Conservation (phyloP, 345 rosid species). For the Rubroshorea leprosula region DNA sequence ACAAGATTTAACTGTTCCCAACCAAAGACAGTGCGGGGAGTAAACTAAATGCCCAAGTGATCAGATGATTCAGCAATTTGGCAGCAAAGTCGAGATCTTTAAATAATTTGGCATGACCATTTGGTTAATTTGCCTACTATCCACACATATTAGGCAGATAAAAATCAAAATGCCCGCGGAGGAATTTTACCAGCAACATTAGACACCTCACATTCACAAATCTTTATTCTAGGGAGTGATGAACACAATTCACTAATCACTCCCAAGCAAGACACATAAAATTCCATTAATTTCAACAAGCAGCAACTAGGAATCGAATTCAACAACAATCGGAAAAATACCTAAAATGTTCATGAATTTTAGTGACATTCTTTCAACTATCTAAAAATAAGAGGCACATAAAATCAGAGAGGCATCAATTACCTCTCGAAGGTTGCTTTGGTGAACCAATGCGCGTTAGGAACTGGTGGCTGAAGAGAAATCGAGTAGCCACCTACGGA, state of each 20-base stretch:
- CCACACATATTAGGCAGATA: too few species aligned
- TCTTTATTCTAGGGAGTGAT: background rate
- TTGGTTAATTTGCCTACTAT: too few species aligned
- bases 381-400: background rate
- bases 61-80: conserved; percentile 8
- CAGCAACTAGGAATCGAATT: conserved; percentile 56
- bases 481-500: conserved; percentile 82
- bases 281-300: too few species aligned
- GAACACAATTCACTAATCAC: too few species aligned
- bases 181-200: too few species aligned
- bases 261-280: too few species aligned
- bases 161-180: too few species aligned
- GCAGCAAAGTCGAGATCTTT: background rate
- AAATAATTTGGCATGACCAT: background rate
- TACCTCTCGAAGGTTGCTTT: conserved; percentile 76
- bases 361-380: conserved; percentile 6
- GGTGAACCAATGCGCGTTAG: conserved; percentile 60
- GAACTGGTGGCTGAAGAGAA: conserved; percentile 41
- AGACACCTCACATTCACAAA: too few species aligned
- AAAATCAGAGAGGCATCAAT: conserved; percentile 13
- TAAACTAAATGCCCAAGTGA: conserved; percentile 11
- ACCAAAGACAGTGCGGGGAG: background rate
- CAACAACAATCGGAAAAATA: too few species aligned
- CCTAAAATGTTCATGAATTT: conserved; percentile 5
- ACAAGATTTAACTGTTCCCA: background rate